Evolutionary conservation across 805 yeast genomes (phyloP).

Genomic region (Aciculoconidium aculeatum): DNA sequence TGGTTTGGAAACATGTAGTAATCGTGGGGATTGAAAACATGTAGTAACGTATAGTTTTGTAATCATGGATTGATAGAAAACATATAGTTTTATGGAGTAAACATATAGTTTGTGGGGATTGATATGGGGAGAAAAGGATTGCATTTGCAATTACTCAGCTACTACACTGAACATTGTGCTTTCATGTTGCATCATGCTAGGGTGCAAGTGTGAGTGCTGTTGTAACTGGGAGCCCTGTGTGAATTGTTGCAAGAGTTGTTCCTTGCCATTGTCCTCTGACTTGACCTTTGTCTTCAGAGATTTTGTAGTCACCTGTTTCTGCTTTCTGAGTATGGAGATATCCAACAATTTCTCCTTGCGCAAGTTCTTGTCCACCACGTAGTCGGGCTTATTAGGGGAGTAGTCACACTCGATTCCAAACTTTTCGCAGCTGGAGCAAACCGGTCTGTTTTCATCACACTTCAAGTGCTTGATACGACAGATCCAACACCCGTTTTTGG

Average conservation of each 20-base stretch:
- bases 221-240: no score
- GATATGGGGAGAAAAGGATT: constrained; percentile 1
- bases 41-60: no score
- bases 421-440: constrained; percentile 31
- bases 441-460: constrained; percentile 37
- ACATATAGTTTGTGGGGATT: background rate
- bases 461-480: constrained; percentile 41
- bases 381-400: constrained; percentile 31
- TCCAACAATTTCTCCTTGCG: constrained; percentile 29
- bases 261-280: background rate
- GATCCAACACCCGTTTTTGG: constrained; percentile 42
- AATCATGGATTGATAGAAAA: no score
- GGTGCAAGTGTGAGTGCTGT: no score
- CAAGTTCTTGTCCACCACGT: constrained; percentile 29
- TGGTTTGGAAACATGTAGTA: no score
- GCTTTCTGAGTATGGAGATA: constrained; percentile 25
- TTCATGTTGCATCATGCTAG: constrained; percentile 5
- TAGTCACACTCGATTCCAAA: constrained; percentile 40
- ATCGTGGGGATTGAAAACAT: no score
- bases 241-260: background rate
- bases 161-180: constrained; percentile 2
- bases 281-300: constrained; percentile 1
- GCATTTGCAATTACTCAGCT: constrained; percentile 2
- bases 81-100: no score
- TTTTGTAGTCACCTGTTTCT: constrained; percentile 8